phyloP scores from a whole-genome alignment of 805 yeast genomes.

The Yarrowia osloensis region DNA sequence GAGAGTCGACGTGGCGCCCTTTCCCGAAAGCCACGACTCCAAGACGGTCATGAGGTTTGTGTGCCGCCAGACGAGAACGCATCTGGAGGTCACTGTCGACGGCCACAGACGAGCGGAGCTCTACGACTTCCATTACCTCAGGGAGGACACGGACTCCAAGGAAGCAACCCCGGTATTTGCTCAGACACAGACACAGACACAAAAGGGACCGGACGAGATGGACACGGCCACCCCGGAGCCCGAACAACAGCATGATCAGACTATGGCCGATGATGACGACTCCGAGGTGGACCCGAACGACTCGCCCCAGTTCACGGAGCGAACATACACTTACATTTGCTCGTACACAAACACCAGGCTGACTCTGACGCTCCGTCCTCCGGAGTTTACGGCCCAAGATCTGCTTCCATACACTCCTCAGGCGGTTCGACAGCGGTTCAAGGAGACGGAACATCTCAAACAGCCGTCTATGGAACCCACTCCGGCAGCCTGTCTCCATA shows the following conservation, averaged over 20 bases:
- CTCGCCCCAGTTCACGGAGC: background rate
- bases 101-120: conserved; percentile 11
- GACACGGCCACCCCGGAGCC: conserved; percentile 12
- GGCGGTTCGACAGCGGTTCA: conserved; percentile 56
- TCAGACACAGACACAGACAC: background rate
- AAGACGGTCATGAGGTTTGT: conserved; percentile 31
- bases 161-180: background rate
- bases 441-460: conserved; percentile 39
- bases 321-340: conserved; percentile 34
- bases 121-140: conserved; percentile 12
- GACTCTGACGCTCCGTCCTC: conserved; percentile 35
- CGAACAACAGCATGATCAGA: background rate
- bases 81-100: conserved; percentile 35
- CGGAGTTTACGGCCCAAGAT: conserved; percentile 50
- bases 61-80: conserved; percentile 35
- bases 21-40: conserved; percentile 30
- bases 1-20: conserved; percentile 31
- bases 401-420: conserved; percentile 51
- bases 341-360: conserved; percentile 35
- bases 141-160: background rate
- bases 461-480: conserved; percentile 51
- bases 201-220: conserved; percentile 3
- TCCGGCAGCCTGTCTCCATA: conserved; percentile 58
- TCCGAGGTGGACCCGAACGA: background rate
- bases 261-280: background rate